Conservation (phyloP, 176 grass and related monocot species). For the Cenchrus purpureus region DNA sequence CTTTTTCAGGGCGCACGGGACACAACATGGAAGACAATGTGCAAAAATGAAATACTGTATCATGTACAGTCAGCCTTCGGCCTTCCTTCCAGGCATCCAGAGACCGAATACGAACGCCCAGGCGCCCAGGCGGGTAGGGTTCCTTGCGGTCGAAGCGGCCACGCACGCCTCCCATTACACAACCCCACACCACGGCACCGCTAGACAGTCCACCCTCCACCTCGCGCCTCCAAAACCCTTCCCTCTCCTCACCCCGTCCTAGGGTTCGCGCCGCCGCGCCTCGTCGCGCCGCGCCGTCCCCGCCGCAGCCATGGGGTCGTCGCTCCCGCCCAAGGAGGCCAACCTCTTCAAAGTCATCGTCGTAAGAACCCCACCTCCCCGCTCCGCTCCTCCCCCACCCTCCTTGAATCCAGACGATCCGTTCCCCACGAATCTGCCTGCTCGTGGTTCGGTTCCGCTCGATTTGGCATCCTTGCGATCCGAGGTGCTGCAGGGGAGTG, state of each 20-base stretch:
- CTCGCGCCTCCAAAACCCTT: constrained; percentile 58
- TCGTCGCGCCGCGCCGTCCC: constrained; percentile 10
- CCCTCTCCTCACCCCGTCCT: neutral
- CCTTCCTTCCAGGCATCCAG: neutral
- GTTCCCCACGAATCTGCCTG: constrained; percentile 28
- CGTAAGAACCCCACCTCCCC: constrained; percentile 57
- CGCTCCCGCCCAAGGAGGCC: constrained; percentile 94
- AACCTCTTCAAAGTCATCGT: constrained; percentile 99
- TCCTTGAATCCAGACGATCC: constrained; percentile 43
- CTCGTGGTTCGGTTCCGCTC: constrained; percentile 3
- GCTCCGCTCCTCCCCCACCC: neutral
- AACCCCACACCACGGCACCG: constrained; percentile 34
- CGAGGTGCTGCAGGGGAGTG: constrained; percentile 12
- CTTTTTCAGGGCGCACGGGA: no score
- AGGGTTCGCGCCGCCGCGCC: constrained; percentile 39
- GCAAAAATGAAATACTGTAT: neutral
- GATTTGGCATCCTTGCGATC: constrained; percentile 32
- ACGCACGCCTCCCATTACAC: constrained; percentile 42
- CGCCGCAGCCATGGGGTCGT: constrained; percentile 78
- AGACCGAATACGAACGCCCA: neutral
- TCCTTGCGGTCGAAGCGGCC: constrained; percentile 35
- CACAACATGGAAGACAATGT: neutral
- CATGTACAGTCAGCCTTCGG: neutral
- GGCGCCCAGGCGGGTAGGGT: neutral
- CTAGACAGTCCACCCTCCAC: constrained; percentile 43